Evolutionary conservation across 495 filamentous ascomycete genomes (phyloP).

Genomic region (Xanthoparmelia taractica): DNA sequence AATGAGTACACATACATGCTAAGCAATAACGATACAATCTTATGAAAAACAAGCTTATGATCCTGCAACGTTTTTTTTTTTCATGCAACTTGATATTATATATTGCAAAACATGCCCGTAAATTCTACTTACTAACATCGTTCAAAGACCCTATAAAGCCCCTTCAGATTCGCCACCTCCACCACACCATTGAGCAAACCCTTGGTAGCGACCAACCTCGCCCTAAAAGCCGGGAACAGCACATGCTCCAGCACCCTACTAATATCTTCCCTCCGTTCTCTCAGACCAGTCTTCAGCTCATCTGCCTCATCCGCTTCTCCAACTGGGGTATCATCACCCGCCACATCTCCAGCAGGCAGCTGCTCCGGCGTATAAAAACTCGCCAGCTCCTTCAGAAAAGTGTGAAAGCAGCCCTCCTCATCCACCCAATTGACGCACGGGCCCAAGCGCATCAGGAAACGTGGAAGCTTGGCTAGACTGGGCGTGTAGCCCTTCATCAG

Average conservation of each 20-base stretch:
- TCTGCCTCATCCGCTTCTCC: conserved; percentile 8
- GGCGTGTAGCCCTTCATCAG: conserved; percentile 86
- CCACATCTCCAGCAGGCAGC: conserved; percentile 47
- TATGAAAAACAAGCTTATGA: neutral
- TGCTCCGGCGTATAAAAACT: conserved; percentile 85
- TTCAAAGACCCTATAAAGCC: conserved; percentile 95
- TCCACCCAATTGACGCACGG: conserved; percentile 81
- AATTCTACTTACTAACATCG: conserved; percentile 58
- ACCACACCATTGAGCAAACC: conserved; percentile 69
- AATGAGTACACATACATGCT: neutral
- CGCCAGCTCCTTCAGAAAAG: conserved; percentile 81
- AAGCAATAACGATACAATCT: conserved; percentile 4
- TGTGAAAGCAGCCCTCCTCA: conserved; percentile 80
- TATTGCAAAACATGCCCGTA: neutral
- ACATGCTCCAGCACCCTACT: conserved; percentile 67
- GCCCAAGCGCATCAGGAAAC: conserved; percentile 80
- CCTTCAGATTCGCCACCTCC: conserved; percentile 90
- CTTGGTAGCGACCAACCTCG: conserved; percentile 75
- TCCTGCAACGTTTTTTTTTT: neutral
- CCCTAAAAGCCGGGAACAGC: conserved; percentile 81
- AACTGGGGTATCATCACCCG: conserved; percentile 7
- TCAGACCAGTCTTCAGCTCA: conserved; percentile 45
- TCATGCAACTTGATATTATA: neutral
- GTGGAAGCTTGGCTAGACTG: conserved; percentile 73
- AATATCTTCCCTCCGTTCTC: conserved; percentile 56